Conservation (phyloP, 1,284 basidiomycete genomes). For the Puccinia polysora region DNA sequence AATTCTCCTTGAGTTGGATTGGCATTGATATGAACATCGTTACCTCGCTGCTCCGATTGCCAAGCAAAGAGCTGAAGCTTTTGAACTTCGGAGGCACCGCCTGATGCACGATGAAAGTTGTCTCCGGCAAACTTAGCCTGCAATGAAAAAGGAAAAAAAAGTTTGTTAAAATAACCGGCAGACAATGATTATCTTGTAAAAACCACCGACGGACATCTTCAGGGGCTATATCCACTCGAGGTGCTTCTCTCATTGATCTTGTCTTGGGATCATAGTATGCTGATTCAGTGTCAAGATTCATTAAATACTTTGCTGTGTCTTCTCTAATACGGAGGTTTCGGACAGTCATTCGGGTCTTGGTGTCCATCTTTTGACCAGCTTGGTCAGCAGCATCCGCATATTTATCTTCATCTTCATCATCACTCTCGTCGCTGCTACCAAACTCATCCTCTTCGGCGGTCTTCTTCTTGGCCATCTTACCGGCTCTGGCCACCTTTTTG, state of each 20-base stretch:
- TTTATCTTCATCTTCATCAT: conserved; percentile 85
- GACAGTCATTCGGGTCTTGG: conserved; percentile 95
- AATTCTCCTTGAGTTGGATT: conserved; percentile 94
- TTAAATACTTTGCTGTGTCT: conserved; percentile 97
- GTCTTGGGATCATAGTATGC: conserved; percentile 99
- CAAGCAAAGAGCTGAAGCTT: conserved; percentile 92
- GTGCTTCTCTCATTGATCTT: conserved; percentile 97
- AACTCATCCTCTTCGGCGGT: conserved; percentile 74
- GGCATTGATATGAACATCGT: conserved; percentile 90
- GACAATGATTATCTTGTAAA: not conserved
- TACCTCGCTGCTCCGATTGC: conserved; percentile 87
- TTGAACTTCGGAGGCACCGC: conserved; percentile 85
- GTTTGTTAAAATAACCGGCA: conserved; percentile 34
- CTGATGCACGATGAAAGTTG: conserved; percentile 84
- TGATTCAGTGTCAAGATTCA: conserved; percentile 89
- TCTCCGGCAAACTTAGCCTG: conserved; percentile 90
- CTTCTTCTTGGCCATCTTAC: conserved; percentile 57
- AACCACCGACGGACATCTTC: conserved; percentile 66
- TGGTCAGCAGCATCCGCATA: conserved; percentile 96
- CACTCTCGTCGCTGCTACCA: conserved; percentile 71
- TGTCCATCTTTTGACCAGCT: conserved; percentile 94
- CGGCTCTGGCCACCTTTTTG: conserved; percentile 75
- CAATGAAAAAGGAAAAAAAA: conserved; percentile 1
- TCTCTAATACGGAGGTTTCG: conserved; percentile 97
- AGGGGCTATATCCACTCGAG: conserved; percentile 66